Percentiles rank a stretch among this genome's conserved stretches.
phyloP scores from a whole-genome alignment of 2,329 filamentous ascomycete genomes.

The Botrytis medusae region DNA sequence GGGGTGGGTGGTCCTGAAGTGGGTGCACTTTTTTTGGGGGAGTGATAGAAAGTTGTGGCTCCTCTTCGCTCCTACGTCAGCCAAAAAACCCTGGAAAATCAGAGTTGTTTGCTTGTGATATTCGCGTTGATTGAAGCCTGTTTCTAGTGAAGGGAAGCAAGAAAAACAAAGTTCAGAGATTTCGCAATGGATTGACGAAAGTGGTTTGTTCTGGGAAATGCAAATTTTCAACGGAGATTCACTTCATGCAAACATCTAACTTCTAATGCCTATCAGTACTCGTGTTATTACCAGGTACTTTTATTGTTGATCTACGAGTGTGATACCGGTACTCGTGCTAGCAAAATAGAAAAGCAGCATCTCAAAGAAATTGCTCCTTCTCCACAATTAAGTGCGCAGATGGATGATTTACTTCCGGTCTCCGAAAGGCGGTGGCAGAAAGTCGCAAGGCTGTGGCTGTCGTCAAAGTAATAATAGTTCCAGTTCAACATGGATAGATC shows the following conservation, averaged over 20 bases:
- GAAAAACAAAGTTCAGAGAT: no score
- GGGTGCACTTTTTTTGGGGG: background rate
- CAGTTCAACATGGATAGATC: background rate
- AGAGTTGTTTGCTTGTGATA: slow-evolving; percentile 21
- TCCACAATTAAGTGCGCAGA: background rate
- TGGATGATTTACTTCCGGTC: slow-evolving; percentile 9
- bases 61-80: slow-evolving; percentile 18
- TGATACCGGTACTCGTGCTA: no score
- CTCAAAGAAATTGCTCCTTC: background rate
- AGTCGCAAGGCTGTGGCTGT: background rate
- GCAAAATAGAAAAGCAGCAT: background rate
- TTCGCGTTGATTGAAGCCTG: background rate
- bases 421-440: slow-evolving; percentile 24
- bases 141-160: background rate
- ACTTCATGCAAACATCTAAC: background rate
- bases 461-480: background rate
- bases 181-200: background rate
- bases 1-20: slow-evolving; percentile 8
- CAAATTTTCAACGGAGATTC: background rate
- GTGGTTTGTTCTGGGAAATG: background rate
- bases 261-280: background rate
- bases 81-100: slow-evolving; percentile 16
- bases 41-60: slow-evolving; percentile 17
- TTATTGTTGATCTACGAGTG: background rate
- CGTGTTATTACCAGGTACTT: background rate